Percentiles rank a stretch among this genome's conserved stretches.
phyloP scores from a whole-genome alignment of 805 yeast genomes.

The Candida stauntonica region DNA sequence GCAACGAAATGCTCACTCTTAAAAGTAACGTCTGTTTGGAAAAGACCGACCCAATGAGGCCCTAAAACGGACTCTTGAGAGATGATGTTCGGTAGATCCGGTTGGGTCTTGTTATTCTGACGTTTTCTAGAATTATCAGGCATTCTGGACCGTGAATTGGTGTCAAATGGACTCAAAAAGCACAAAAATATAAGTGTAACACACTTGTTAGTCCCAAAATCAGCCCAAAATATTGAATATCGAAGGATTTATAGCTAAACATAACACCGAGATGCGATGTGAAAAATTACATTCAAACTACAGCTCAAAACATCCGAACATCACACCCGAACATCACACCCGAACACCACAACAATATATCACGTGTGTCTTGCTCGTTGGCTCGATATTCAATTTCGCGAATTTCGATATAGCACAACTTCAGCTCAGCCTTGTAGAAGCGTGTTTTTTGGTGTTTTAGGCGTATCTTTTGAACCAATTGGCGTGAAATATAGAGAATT shows the following conservation, averaged over 20 bases:
- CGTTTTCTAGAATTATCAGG: slow-evolving; percentile 15
- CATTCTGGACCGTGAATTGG: background rate
- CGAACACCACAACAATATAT: no score
- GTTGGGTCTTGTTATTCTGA: slow-evolving; percentile 12
- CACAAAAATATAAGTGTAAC: no score
- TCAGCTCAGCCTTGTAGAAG: no score
- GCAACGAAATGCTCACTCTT: slow-evolving; percentile 53
- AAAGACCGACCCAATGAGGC: slow-evolving; percentile 57
- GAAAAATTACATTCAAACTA: no score
- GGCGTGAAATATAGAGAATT: background rate
- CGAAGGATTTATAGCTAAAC: no score
- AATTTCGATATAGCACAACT: no score
- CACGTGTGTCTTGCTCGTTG: no score
- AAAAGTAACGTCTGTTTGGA: slow-evolving; percentile 45
- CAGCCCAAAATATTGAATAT: no score
- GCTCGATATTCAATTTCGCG: no score
- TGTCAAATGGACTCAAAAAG: background rate
- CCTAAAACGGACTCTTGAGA: slow-evolving; percentile 46
- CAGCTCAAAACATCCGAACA: background rate
- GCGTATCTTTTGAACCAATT: background rate
- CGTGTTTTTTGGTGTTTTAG: no score
- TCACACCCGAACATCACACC: background rate
- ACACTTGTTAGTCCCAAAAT: no score
- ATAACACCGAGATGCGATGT: no score
- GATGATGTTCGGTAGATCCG: slow-evolving; percentile 37